phyloP scores from a whole-genome alignment of 108 stramenopile species.

The Discostella stelligeroides region DNA sequence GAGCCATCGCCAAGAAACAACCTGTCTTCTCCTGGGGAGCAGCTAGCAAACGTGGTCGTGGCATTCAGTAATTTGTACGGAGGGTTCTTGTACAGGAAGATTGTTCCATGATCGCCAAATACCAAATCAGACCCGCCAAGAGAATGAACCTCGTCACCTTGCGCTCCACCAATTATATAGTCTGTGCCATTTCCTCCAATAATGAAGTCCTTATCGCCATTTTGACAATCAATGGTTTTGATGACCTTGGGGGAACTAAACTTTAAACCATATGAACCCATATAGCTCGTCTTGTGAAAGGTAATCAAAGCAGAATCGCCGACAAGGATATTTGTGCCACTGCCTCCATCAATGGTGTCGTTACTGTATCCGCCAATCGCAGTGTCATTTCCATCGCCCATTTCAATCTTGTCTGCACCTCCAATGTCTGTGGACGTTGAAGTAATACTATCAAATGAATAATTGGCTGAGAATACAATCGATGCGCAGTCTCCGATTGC shows the following conservation, averaged over 20 bases:
- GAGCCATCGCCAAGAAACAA: constrained; percentile 28
- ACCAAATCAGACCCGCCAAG: constrained; percentile 24
- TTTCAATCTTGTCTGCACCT: background rate
- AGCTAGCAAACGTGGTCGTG: constrained; percentile 9
- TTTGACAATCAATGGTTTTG: constrained; percentile 14
- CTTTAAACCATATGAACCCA: too few species aligned
- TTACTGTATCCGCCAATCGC: constrained; percentile 22
- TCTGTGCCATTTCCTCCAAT: constrained; percentile 27
- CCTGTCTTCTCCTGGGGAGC: constrained; percentile 30
- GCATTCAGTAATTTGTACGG: constrained; percentile 25
- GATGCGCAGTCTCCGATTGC: constrained; percentile 12
- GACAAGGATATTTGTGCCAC: constrained; percentile 29
- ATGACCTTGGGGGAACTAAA: constrained; percentile 12
- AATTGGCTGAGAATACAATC: background rate
- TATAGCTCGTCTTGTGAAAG: background rate
- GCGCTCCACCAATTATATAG: constrained; percentile 27
- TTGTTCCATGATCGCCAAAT: constrained; percentile 41
- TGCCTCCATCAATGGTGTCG: constrained; percentile 24
- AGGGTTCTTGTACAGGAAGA: constrained; percentile 18
- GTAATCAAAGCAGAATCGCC: constrained; percentile 18
- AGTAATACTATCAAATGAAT: constrained; percentile 9
- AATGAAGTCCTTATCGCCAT: constrained; percentile 23
- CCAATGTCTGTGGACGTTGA: constrained; percentile 8
- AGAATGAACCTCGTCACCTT: constrained; percentile 7
- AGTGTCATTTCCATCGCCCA: constrained; percentile 7